Evolutionary conservation across 495 filamentous ascomycete genomes (phyloP), one percentile per base, ranked within the genome.

Genomic region (Astrothelium macrocarpum): DNA sequence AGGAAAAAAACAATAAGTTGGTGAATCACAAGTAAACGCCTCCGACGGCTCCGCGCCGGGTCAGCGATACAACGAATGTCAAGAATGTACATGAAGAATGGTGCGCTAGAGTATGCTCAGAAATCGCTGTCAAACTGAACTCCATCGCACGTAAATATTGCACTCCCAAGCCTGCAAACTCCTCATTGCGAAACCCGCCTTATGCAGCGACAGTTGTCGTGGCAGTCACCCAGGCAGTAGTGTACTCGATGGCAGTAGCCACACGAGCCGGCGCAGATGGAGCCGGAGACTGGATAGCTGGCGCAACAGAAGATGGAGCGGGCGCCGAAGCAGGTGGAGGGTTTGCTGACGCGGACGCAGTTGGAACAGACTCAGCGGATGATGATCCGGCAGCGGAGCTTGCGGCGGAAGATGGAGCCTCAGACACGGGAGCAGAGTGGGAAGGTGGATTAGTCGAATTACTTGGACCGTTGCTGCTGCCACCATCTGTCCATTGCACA

Each of bases 51-150:
- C 5, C 23, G 11, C 45, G 45, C n/a, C 45, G 45, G 45, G n/a
- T n/a, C n/a, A 12, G 23, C 23, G 45, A 18, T 12, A 49, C 49
- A 56, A 29, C 49, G 49, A 56, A 20, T 56, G 49, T 56, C 49
- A 56, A 56, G 49, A 56, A 56, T 56, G 49, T 56, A 56, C 49
- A 56, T 56, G 49, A 56, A 23, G 29, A 56, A 39, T 39, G 34
- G n/a, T 56, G 49, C 49, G 26, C 25, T 20, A 26, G 16, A 56
- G 25, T 25, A n/a, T n/a, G 5, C 23, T 29, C 49, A 23, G 20
- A 56, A 5, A 39, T 9, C 0, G 49, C 49, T 16, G 25, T 29
- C 10, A 20, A n/a, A n/a, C 29, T 25, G 20, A 28, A 56, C 25
- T 26, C 49, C 25, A 56, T 5, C 43, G 25, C 49, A 11, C 11